These are phyloP conservation scores for Cutaneotrichosporon sp. DNA, from an alignment of 1,284 basidiomycete genomes.

Conservation along the genomic window DNA sequence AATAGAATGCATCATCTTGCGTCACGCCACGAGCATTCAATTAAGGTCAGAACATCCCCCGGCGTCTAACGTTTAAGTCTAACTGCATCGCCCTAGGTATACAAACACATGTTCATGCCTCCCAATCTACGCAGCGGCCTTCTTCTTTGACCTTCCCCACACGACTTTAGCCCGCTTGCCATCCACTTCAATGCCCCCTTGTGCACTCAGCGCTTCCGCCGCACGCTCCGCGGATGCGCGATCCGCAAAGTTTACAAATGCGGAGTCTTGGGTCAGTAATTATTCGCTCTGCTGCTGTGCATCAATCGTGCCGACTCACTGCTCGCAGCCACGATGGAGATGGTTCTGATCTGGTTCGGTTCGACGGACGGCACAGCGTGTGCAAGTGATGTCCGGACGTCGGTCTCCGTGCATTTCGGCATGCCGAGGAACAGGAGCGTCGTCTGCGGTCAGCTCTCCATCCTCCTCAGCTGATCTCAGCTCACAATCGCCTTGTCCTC, in stretches of 20 bases:
- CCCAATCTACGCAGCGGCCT: slow-evolving; percentile 2
- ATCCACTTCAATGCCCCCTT: slow-evolving; percentile 75
- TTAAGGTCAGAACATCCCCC: too few relatives aligned
- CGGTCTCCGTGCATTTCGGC: slow-evolving; percentile 66
- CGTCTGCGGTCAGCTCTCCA: slow-evolving; percentile 55
- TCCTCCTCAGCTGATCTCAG: slow-evolving; percentile 17
- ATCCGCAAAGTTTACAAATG: slow-evolving; percentile 89
- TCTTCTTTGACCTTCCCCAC: slow-evolving; percentile 65
- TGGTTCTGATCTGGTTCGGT: slow-evolving; percentile 66
- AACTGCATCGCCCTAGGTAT: not conserved
- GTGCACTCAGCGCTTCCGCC: slow-evolving; percentile 69
- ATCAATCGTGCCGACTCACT: slow-evolving; percentile 28
- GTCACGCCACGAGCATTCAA: too few relatives aligned
- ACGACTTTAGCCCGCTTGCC: slow-evolving; percentile 69
- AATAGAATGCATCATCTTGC: too few relatives aligned
- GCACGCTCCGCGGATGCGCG: slow-evolving; percentile 75
- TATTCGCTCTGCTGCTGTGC: not conserved
- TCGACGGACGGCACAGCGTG: slow-evolving; percentile 66
- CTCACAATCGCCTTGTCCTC: slow-evolving; percentile 79
- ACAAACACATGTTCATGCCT: not conserved
- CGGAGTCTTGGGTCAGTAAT: slow-evolving; percentile 59
- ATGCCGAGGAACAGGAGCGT: slow-evolving; percentile 87
- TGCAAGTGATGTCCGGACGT: slow-evolving; percentile 69
- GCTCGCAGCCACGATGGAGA: slow-evolving; percentile 68
- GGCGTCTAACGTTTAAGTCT: too few relatives aligned